phyloP scores from a whole-genome alignment of 1,139 yeast species.

The Blastobotrys raffinosifermentans region DNA sequence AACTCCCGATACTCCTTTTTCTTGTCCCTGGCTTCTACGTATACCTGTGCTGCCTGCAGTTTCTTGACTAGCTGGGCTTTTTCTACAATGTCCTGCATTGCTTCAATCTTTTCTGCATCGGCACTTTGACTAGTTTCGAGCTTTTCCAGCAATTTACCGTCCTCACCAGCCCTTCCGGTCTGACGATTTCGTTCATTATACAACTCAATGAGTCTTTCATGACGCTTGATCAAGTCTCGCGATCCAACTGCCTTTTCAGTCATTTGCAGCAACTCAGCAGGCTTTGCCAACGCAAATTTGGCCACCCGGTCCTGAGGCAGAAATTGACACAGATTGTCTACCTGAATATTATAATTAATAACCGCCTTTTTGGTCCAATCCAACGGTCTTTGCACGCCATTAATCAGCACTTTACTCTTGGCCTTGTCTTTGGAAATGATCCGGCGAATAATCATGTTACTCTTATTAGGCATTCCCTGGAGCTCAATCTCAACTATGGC shows the following conservation, averaged over 20 bases:
- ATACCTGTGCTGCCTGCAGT: constrained; percentile 19
- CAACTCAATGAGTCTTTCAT: constrained; percentile 54
- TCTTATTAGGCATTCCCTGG: constrained; percentile 38
- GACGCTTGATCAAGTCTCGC: constrained; percentile 50
- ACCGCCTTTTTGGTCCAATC: constrained; percentile 48
- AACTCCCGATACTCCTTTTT: constrained; percentile 6
- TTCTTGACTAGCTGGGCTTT: constrained; percentile 3
- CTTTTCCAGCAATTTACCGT: constrained; percentile 19
- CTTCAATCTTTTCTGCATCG: constrained; percentile 1
- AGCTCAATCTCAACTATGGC: constrained; percentile 63
- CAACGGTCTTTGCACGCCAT: constrained; percentile 37
- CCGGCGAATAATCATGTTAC: constrained; percentile 41
- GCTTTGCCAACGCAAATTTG: constrained; percentile 77
- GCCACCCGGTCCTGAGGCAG: constrained; percentile 94
- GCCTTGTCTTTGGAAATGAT: constrained; percentile 34
- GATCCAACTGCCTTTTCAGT: constrained; percentile 79
- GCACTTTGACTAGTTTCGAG: constrained; percentile 17
- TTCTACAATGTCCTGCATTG: constrained; percentile 3
- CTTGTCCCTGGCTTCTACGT: constrained; percentile 5
- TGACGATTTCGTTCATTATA: too few relatives aligned
- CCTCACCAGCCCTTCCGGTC: constrained; percentile 9
- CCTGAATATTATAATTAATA: constrained; percentile 60
- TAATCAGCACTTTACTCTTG: constrained; percentile 57
- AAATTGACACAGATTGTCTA: constrained; percentile 90
- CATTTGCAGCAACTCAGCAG: constrained; percentile 67